A percentile compares a stretch with the other conserved stretches of the same genome.
phyloP scores from a whole-genome alignment of 495 filamentous ascomycete species.

The Poronia punctata region DNA sequence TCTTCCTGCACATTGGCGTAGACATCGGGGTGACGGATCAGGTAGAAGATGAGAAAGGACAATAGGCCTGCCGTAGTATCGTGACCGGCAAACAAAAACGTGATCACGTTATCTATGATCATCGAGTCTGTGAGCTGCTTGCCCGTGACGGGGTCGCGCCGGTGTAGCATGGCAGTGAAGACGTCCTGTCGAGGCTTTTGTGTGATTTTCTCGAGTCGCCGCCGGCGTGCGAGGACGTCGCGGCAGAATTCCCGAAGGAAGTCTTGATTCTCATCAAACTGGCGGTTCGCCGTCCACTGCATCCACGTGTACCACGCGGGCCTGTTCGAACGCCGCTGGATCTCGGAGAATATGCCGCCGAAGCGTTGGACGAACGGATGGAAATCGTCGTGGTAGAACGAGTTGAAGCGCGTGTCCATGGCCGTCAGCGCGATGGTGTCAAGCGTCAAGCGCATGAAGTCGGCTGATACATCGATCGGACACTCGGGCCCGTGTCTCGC shows the following conservation, averaged over 20 bases:
- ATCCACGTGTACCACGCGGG: constrained; percentile 43
- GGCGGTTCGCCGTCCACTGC: constrained; percentile 36
- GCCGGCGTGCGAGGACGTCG: constrained; percentile 47
- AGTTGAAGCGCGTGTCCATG: constrained; percentile 65
- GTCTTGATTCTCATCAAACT: constrained; percentile 45
- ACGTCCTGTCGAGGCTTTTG: constrained; percentile 49
- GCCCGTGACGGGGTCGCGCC: constrained; percentile 53
- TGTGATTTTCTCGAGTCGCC: constrained; percentile 28
- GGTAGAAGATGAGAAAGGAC: constrained; percentile 27
- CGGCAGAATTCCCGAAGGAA: constrained; percentile 42
- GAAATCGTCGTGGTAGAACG: constrained; percentile 52
- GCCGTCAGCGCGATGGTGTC: constrained; percentile 62
- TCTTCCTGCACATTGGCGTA: constrained; percentile 19
- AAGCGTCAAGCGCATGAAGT: constrained; percentile 61
- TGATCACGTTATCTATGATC: constrained; percentile 58
- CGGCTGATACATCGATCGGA: constrained; percentile 48
- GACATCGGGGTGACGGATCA: constrained; percentile 21
- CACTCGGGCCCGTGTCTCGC: constrained; percentile 48
- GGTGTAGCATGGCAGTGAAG: constrained; percentile 56
- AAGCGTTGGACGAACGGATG: constrained; percentile 57
- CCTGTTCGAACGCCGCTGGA: constrained; percentile 38
- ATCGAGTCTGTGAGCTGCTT: constrained; percentile 45
- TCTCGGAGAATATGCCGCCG: constrained; percentile 43
- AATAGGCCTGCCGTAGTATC: constrained; percentile 51
- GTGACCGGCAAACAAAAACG: constrained; percentile 60